Evolutionary conservation across 2,329 filamentous ascomycete species (phyloP).

Genomic region (Elsinoe ampelina): DNA sequence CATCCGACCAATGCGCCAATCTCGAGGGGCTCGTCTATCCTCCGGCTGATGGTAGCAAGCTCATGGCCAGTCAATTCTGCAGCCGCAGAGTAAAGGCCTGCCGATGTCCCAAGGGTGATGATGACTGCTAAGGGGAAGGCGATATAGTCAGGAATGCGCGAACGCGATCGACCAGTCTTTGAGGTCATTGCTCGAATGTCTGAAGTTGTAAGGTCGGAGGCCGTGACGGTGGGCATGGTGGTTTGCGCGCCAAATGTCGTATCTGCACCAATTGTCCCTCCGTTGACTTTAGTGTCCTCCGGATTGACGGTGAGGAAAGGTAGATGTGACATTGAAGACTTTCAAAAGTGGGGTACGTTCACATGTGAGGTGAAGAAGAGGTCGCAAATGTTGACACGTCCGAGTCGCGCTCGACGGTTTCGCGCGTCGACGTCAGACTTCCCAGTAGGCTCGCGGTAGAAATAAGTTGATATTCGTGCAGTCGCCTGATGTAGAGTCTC

Average conservation of each 20-base stretch:
- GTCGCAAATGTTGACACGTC: conserved; percentile 5
- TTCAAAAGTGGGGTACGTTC: background rate
- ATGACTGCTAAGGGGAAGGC: conserved; percentile 38
- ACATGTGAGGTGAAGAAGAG: background rate
- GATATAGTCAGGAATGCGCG: conserved; percentile 27
- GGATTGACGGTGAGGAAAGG: conserved; percentile 24
- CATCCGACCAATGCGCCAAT: conserved; percentile 46
- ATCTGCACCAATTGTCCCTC: conserved; percentile 17
- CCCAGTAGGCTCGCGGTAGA: too few species aligned
- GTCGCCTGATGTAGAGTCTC: too few species aligned
- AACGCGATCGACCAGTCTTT: conserved; percentile 18
- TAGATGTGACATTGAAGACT: conserved; percentile 20
- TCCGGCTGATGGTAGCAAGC: conserved; percentile 57
- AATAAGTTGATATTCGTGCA: too few species aligned
- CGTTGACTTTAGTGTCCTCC: conserved; percentile 21
- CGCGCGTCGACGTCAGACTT: conserved; percentile 4
- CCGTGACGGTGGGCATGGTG: conserved; percentile 13
- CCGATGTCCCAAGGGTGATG: conserved; percentile 52
- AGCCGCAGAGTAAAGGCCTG: conserved; percentile 54
- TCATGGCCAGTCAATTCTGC: conserved; percentile 54
- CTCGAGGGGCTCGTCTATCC: conserved; percentile 53
- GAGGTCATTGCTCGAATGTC: conserved; percentile 10
- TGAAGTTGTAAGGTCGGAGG: conserved; percentile 10
- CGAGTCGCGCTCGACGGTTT: background rate
- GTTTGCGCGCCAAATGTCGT: conserved; percentile 14